Evolutionary conservation across 257 asterid genomes (phyloP).

Genomic region (Datura wrightii): DNA sequence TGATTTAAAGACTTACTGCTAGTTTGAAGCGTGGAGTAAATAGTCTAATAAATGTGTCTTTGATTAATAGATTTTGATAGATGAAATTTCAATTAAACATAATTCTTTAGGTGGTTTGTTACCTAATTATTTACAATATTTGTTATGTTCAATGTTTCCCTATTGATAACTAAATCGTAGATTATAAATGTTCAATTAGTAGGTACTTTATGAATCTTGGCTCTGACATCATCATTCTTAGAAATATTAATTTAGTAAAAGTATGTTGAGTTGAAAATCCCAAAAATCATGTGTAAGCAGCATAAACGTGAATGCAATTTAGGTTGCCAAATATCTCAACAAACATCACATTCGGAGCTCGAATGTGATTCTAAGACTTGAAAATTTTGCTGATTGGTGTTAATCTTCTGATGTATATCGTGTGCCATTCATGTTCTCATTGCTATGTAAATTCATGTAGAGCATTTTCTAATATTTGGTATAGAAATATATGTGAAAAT

Average conservation of each 20-base stretch:
- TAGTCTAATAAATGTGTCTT: neutral
- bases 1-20: neutral
- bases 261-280: neutral
- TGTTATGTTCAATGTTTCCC: neutral
- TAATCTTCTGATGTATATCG: neutral
- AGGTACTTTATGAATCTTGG: neutral
- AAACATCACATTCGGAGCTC: neutral
- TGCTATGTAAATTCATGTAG: too few relatives aligned
- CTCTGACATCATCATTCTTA: neutral
- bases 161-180: neutral
- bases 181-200: neutral
- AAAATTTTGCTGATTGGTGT: neutral
- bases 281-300: neutral
- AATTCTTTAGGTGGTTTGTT: neutral
- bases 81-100: neutral
- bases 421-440: neutral
- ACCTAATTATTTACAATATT: neutral
- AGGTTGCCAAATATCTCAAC: neutral
- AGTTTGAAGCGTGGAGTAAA: neutral
- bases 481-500: too few relatives aligned
- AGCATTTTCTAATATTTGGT: too few relatives aligned
- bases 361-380: neutral
- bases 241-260: neutral
- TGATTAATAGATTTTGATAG: neutral
- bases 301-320: neutral